Base-by-base conservation (phyloP, 805 yeast species). In the Debaryomyces prosopidis region DNA sequence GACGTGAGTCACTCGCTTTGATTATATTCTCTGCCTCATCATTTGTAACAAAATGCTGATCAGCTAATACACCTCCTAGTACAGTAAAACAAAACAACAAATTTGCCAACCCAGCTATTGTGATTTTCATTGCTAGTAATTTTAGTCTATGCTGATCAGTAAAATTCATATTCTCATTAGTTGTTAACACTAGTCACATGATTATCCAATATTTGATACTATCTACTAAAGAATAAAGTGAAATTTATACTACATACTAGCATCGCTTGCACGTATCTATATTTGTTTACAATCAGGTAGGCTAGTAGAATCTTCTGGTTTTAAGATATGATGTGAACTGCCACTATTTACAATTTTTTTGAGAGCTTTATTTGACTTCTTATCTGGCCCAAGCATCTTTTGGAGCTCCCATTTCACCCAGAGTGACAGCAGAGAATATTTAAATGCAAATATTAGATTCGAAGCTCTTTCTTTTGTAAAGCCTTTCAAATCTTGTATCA, bases 1-100 rank as follows among this genome's bases (percentile, higher is more conserved):
- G 80, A 69, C 85, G 55, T 36, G 80, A 57, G 11, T 58, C 53
- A 43, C 50, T 43, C 14, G 45, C 18, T 14, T 36, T 51, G 36
- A 66, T 60, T 43, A 58, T 53, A 16, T 54, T 43, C 23, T 55
- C 59, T 1, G 63, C 65, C 5, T 57, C 51, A 8, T 54, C 59
- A n/a, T 54, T 42, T 11, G 50, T 43, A 15, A 53, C 41, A 32
- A 44, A 40, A 16, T 37, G 37, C 11, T 52, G 49, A n/a, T 46
- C 48, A 1, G 51, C 52, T 18, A 38, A 31, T 3, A 19, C 17
- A 6, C 17, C n/a, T 6, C 37, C 37, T 34, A 34, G 7, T 12
- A 34, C 3, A 7, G 23, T 16, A 14, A 34, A 34, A 7, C 17
- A 16, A 15, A 34, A 12, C 23, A 34, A 34, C 16, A 34, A 39